These are phyloP conservation scores for Lachnellula hyalina DNA, from an alignment of 2,329 filamentous ascomycete genomes.

Conservation along the genomic window DNA sequence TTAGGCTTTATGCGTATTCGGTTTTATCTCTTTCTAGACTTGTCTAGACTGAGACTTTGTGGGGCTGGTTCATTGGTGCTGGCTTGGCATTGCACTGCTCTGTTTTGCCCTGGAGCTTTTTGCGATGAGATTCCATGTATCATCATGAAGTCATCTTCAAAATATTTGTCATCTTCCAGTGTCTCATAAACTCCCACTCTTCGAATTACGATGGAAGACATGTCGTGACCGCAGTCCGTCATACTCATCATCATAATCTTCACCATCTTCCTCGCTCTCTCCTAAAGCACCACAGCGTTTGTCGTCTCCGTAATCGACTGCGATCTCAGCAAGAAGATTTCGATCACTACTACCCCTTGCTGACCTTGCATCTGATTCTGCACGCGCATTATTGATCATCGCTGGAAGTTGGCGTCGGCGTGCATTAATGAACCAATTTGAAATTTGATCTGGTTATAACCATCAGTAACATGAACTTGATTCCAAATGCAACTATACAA, in stretches of 20 bases:
- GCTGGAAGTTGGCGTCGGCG: constrained; percentile 59
- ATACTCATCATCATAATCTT: constrained; percentile 40
- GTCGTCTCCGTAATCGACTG: constrained; percentile 35
- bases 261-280: constrained; percentile 47
- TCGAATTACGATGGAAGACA: background rate
- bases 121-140: too few species aligned
- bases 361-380: constrained; percentile 27
- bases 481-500: background rate
- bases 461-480: background rate
- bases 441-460: constrained; percentile 55
- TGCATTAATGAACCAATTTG: constrained; percentile 79
- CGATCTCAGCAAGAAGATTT: constrained; percentile 26
- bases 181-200: constrained; percentile 1
- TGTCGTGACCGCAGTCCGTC: background rate
- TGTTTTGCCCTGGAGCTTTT: too few species aligned
- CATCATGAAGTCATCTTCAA: too few species aligned
- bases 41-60: too few species aligned
- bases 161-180: background rate
- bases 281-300: constrained; percentile 39
- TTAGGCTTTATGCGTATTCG: too few species aligned
- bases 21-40: too few species aligned
- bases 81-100: too few species aligned
- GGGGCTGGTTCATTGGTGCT: too few species aligned
- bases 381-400: constrained; percentile 48
- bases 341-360: constrained; percentile 11